Conservation (phyloP, 805 yeast genomes). For the Yamadazyma ubonensis region DNA sequence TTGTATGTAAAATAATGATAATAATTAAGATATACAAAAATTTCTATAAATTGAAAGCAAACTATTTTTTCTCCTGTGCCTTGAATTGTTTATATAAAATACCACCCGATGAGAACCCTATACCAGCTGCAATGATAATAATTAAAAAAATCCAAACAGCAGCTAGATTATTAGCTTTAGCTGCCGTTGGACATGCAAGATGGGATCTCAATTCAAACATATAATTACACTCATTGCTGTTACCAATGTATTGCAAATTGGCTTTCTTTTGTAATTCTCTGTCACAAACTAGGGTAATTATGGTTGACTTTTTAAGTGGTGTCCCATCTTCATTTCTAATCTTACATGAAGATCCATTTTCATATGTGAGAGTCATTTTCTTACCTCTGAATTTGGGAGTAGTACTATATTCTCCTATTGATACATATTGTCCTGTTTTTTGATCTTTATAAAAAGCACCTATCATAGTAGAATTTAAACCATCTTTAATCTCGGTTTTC, state of each 20-base stretch:
- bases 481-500: slow-evolving; percentile 40
- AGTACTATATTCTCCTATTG: slow-evolving; percentile 57
- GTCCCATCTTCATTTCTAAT: slow-evolving; percentile 43
- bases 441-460: slow-evolving; percentile 47
- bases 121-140: slow-evolving; percentile 33
- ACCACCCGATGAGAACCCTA: slow-evolving; percentile 40
- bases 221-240: slow-evolving; percentile 73
- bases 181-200: slow-evolving; percentile 81
- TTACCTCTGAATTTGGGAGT: slow-evolving; percentile 69
- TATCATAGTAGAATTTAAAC: slow-evolving; percentile 35
- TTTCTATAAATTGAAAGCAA: background rate
- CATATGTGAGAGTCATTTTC: slow-evolving; percentile 67
- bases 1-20: slow-evolving; percentile 1
- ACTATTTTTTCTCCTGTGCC: slow-evolving; percentile 1
- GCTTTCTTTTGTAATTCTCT: slow-evolving; percentile 68
- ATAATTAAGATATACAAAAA: background rate
- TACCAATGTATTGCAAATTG: slow-evolving; percentile 66
- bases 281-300: slow-evolving; percentile 76
- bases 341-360: slow-evolving; percentile 61
- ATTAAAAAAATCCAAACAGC: slow-evolving; percentile 47
- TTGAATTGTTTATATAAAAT: slow-evolving; percentile 30
- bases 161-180: slow-evolving; percentile 60
- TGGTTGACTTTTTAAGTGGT: slow-evolving; percentile 56
- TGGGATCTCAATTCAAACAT: slow-evolving; percentile 82
- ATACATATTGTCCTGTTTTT: slow-evolving; percentile 33